These are phyloP conservation scores for Xylona heveae DNA, from an alignment of 495 filamentous ascomycete species.

Conservation along the genomic window DNA sequence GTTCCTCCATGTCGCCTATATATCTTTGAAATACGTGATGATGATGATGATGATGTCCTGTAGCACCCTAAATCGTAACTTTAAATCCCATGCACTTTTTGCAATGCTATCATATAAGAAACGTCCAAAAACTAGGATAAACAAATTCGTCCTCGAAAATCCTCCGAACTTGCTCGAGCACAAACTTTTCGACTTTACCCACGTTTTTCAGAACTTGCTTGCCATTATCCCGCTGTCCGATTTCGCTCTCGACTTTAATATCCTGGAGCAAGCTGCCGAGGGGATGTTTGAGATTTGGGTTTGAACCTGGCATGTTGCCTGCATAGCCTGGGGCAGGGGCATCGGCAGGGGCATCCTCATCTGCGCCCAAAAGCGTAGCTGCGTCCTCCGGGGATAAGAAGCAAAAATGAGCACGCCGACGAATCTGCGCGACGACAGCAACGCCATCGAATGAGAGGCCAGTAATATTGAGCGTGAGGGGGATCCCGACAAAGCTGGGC, in stretches of 20 bases:
- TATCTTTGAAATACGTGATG: no score
- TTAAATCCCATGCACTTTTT: no score
- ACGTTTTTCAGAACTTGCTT: constrained; percentile 95
- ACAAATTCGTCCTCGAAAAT: constrained; percentile 99
- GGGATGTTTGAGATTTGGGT: constrained; percentile 16
- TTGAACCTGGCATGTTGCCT: no score
- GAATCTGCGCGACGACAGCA: constrained; percentile 74
- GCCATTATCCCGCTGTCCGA: constrained; percentile 71
- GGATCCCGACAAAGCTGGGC: constrained; percentile 87
- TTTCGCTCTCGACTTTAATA: constrained; percentile 92
- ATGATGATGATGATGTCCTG: no score
- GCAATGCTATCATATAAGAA: constrained; percentile 45
- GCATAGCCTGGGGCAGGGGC: no score
- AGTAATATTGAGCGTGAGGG: constrained; percentile 78
- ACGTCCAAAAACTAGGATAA: constrained; percentile 96
- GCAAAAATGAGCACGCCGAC: constrained; percentile 63
- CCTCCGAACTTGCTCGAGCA: constrained; percentile 83
- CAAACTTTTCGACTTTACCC: constrained; percentile 93
- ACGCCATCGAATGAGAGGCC: constrained; percentile 89
- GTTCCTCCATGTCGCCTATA: no score
- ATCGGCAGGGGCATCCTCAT: constrained; percentile 16
- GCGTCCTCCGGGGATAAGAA: constrained; percentile 82
- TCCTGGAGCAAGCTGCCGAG: constrained; percentile 61
- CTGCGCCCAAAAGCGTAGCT: constrained; percentile 19
- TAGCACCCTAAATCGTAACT: no score